Conservation (phyloP, 108 stramenopile species). For the Cyclotella choctawhatcheeana region DNA sequence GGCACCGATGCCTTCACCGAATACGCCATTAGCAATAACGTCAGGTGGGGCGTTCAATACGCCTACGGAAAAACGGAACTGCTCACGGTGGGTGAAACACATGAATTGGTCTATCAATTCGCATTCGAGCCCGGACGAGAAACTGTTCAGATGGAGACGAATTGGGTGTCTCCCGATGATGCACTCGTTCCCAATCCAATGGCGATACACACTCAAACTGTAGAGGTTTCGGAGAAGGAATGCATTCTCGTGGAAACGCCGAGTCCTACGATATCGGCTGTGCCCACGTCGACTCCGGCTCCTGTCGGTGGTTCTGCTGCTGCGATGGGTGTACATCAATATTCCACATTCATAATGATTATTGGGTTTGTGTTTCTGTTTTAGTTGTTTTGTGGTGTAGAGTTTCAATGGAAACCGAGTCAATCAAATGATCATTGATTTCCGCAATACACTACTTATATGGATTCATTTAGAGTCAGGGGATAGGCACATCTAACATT, state of each 20-base stretch:
- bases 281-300: no score
- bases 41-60: background rate
- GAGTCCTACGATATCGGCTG: background rate
- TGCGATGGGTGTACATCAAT: no score
- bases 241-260: background rate
- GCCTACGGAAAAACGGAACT: background rate
- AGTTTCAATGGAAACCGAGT: no score
- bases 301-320: no score
- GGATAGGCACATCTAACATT: no score
- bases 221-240: background rate
- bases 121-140: background rate
- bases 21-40: background rate
- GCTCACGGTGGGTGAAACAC: background rate
- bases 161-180: background rate
- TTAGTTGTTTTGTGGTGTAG: no score
- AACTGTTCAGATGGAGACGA: background rate
- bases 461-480: no score
- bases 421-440: no score
- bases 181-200: background rate
- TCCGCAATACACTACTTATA: no score
- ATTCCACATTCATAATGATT: no score
- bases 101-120: background rate
- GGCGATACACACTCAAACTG: background rate
- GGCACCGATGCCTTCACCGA: background rate
- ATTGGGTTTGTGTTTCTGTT: no score